Conservation (phyloP, 495 filamentous ascomycete genomes). For the Tuber brumale region DNA sequence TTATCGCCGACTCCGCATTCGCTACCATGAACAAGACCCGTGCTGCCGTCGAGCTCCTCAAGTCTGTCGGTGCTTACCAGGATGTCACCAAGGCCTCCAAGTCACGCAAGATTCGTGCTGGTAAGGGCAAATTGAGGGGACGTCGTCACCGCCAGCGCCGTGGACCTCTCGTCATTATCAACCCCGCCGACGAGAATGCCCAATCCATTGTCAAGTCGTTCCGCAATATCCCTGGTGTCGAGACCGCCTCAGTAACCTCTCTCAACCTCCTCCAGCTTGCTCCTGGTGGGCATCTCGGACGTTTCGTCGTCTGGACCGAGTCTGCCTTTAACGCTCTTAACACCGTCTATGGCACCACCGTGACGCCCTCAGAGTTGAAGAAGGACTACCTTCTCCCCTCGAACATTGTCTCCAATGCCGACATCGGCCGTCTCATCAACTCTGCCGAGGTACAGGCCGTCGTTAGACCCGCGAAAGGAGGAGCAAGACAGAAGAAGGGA, state of each 20-base stretch:
- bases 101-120: slow-evolving; percentile 88
- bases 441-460: slow-evolving; percentile 95
- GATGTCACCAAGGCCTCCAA: slow-evolving; percentile 90
- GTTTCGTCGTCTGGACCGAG: slow-evolving; percentile 98
- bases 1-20: slow-evolving; percentile 85
- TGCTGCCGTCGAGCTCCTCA: slow-evolving; percentile 75
- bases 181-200: slow-evolving; percentile 75
- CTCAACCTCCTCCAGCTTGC: slow-evolving; percentile 99
- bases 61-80: slow-evolving; percentile 78
- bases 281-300: slow-evolving; percentile 95
- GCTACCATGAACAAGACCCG: slow-evolving; percentile 79
- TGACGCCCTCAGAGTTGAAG: slow-evolving; percentile 78
- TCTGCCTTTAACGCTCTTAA: slow-evolving; percentile 93
- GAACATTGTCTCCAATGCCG: slow-evolving; percentile 80
- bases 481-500: slow-evolving; percentile 77
- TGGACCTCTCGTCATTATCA: slow-evolving; percentile 93
- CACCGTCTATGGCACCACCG: slow-evolving; percentile 88
- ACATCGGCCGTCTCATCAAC: slow-evolving; percentile 96
- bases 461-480: slow-evolving; percentile 79
- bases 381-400: slow-evolving; percentile 95
- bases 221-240: slow-evolving; percentile 97
- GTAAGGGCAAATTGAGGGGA: slow-evolving; percentile 94
- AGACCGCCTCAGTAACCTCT: slow-evolving; percentile 88
- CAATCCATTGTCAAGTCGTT: slow-evolving; percentile 85
- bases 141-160: slow-evolving; percentile 95